Conservation (phyloP, 164 flowering plant species). For the Protea cynaroides region DNA sequence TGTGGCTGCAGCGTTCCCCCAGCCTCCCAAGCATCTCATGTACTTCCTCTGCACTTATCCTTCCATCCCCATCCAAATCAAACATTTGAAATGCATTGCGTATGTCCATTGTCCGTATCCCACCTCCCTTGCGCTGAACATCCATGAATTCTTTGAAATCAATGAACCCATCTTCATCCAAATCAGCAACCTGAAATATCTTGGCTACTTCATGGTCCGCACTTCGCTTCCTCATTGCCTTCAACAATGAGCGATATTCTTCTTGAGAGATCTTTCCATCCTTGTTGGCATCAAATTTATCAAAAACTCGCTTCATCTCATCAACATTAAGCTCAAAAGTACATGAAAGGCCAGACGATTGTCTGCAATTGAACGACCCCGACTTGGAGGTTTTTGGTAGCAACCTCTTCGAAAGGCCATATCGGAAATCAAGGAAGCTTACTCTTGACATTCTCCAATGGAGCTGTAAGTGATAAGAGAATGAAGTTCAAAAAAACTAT, state of each 20-base stretch:
- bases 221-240: conserved; percentile 39
- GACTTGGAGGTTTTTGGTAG: conserved; percentile 33
- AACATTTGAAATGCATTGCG: conserved; percentile 52
- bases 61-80: conserved; percentile 71
- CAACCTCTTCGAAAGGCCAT: conserved; percentile 43
- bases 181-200: conserved; percentile 58
- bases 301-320: conserved; percentile 62
- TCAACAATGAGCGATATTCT: conserved; percentile 50
- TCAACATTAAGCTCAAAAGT: conserved; percentile 34
- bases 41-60: conserved; percentile 66
- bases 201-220: conserved; percentile 23
- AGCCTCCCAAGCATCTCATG: conserved; percentile 41
- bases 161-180: conserved; percentile 71
- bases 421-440: conserved; percentile 55
- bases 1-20: conserved; percentile 63
- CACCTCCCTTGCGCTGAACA: conserved; percentile 53
- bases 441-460: conserved; percentile 30
- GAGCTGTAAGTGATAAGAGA: neutral
- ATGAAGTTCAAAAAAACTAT: neutral
- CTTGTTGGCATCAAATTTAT: conserved; percentile 58
- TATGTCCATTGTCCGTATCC: conserved; percentile 47
- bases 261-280: conserved; percentile 72
- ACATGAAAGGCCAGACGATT: conserved; percentile 27
- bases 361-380: conserved; percentile 32
- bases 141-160: conserved; percentile 75